Evolutionary conservation across 2,329 filamentous ascomycete species (phyloP).

Genomic region (Aspergillus flavus): DNA sequence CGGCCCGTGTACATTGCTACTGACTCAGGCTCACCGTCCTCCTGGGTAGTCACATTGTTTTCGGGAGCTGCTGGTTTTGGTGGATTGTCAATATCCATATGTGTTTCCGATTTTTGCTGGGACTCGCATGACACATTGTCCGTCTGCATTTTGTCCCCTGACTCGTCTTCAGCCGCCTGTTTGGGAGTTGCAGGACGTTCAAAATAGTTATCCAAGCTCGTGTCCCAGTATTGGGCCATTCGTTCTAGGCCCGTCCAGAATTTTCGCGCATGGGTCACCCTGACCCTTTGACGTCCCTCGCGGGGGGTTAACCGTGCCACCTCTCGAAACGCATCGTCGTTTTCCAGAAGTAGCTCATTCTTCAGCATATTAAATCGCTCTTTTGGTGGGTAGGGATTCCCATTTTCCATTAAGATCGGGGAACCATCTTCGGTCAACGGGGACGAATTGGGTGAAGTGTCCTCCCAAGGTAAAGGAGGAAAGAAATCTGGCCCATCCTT

Average conservation of each 20-base stretch:
- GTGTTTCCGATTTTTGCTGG: slow-evolving; percentile 15
- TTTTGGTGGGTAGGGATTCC: slow-evolving; percentile 49
- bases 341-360: slow-evolving; percentile 56
- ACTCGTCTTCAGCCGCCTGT: slow-evolving; percentile 18
- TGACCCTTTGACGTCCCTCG: slow-evolving; percentile 50
- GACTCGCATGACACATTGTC: slow-evolving; percentile 21
- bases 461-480: slow-evolving; percentile 43
- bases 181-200: slow-evolving; percentile 37
- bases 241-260: slow-evolving; percentile 63
- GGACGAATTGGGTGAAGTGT: slow-evolving; percentile 13
- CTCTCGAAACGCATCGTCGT: slow-evolving; percentile 61
- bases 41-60: not conserved
- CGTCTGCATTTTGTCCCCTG: slow-evolving; percentile 24
- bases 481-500: slow-evolving; percentile 35
- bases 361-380: slow-evolving; percentile 53
- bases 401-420: slow-evolving; percentile 49
- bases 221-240: slow-evolving; percentile 66
- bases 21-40: slow-evolving; percentile 12
- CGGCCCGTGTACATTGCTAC: slow-evolving; percentile 57
- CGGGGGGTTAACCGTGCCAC: slow-evolving; percentile 52
- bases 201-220: slow-evolving; percentile 59
- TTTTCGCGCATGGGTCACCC: slow-evolving; percentile 59
- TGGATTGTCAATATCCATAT: slow-evolving; percentile 30
- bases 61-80: not conserved
- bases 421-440: slow-evolving; percentile 27